Percentiles rank a stretch among this genome's conserved stretches.
These are phyloP conservation scores for Trichocomaceae sp. DNA, from an alignment of 2,329 filamentous ascomycete genomes.

Conservation along the genomic window DNA sequence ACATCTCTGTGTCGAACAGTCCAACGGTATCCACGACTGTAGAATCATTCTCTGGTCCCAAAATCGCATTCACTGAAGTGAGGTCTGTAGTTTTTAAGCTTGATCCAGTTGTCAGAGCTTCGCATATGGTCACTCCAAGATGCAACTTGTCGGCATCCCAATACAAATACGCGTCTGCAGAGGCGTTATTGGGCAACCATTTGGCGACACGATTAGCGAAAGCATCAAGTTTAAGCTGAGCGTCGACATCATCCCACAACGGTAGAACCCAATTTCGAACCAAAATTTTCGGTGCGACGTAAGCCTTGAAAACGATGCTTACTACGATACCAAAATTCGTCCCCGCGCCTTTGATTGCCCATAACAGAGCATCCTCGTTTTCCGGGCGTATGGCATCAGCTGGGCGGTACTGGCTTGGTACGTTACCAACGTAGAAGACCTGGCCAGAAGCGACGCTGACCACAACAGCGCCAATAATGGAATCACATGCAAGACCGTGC, in stretches of 20 bases:
- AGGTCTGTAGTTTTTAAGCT: slow-evolving; percentile 7
- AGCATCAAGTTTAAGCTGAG: background rate
- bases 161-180: slow-evolving; percentile 54
- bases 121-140: slow-evolving; percentile 49
- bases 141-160: slow-evolving; percentile 40
- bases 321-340: slow-evolving; percentile 55
- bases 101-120: slow-evolving; percentile 28
- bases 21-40: slow-evolving; percentile 43
- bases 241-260: slow-evolving; percentile 14
- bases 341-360: slow-evolving; percentile 54
- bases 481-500: slow-evolving; percentile 54
- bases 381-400: slow-evolving; percentile 36
- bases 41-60: slow-evolving; percentile 29
- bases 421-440: slow-evolving; percentile 46
- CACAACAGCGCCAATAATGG: slow-evolving; percentile 54
- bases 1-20: slow-evolving; percentile 56
- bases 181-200: slow-evolving; percentile 39
- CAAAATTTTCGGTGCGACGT: slow-evolving; percentile 36
- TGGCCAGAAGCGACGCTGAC: slow-evolving; percentile 46
- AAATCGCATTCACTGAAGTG: slow-evolving; percentile 12
- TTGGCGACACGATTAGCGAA: slow-evolving; percentile 31
- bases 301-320: slow-evolving; percentile 48
- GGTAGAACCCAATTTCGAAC: slow-evolving; percentile 38
- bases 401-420: slow-evolving; percentile 44
- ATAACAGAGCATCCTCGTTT: slow-evolving; percentile 50